Evolutionary conservation across 352 stramenopile genomes (phyloP), one percentile per base, ranked within the genome.

Genomic region (Pythium sp.): DNA sequence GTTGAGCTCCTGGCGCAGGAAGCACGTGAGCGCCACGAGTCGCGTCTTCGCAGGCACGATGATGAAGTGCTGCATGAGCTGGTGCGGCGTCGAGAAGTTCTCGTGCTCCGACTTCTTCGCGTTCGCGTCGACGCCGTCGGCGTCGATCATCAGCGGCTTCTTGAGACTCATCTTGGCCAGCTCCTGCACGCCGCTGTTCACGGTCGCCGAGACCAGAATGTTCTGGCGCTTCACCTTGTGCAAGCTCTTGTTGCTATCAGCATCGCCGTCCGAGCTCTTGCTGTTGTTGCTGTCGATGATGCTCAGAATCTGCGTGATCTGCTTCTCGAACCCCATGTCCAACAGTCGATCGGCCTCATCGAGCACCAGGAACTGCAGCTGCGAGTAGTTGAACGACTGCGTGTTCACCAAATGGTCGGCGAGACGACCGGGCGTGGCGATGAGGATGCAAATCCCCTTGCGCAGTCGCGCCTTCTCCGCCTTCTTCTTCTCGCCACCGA

Each of bases 311-410:
- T 98, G 90, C 56, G 94, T 95, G 79, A 99, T 99, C 78, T 99
- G 96, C 62, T 98, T 98, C 79, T 99, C 97, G 71, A 99, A 99
- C 32, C 97, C 98, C 98, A 99, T 99, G 77, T 99, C 98, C 18
- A 99, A 78, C 93, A 99, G 97, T 41, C 97, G 89, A 92, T 99
- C 98, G 72, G 97, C 97, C 72, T 99, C 98, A 73, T 99, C 98
- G 0, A 99, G 83, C 20, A 99, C 89, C 32, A 99, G 83, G 80
- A 99, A 93, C 49, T 93, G 90, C 38, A 99, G 94, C 32, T 76
- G 77, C 20, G 80, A 70, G 65, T 99, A 94, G 61, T 84, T 88
- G 62, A 99, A 92, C 55, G 88, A 84, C 26, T 96, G 90, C 30
- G 96, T 93, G 72, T 99, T 97, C 22, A 99, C 84, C n/a, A 99